These are phyloP conservation scores for Ustilago tritici DNA, from an alignment of 1,284 basidiomycete species.

Conservation along the genomic window DNA sequence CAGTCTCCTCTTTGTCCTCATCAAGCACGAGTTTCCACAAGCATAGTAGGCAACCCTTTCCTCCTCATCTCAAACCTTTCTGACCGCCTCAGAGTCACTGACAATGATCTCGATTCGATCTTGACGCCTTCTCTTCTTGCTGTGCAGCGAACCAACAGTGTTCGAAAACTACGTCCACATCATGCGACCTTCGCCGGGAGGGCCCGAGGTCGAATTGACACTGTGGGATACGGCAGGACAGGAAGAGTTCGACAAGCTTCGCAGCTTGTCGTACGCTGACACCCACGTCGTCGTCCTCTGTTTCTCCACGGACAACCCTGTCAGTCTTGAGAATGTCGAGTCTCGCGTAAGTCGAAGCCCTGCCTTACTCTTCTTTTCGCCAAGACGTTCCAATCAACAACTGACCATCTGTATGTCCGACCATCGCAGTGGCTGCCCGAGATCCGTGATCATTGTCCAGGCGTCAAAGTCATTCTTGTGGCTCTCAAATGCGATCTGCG, in stretches of 20 bases:
- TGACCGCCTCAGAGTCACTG: neutral
- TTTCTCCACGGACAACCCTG: conserved; percentile 72
- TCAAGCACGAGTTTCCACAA: conserved; percentile 56
- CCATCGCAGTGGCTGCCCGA: conserved; percentile 83
- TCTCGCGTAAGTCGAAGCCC: conserved; percentile 76
- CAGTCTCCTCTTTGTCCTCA: conserved; percentile 40
- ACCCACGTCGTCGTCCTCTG: conserved; percentile 77
- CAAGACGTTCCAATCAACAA: neutral
- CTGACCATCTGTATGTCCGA: neutral
- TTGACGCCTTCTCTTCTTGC: neutral
- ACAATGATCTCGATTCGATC: neutral
- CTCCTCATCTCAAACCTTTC: neutral
- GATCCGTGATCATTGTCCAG: conserved; percentile 85
- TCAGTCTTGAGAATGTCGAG: conserved; percentile 85
- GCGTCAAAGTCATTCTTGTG: conserved; percentile 80
- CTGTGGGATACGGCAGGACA: conserved; percentile 98
- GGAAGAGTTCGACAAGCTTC: conserved; percentile 92
- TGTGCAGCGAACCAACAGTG: conserved; percentile 65
- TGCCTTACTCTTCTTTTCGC: conserved; percentile 2
- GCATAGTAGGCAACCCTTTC: conserved; percentile 28
- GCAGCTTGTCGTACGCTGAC: conserved; percentile 91
- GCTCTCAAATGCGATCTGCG: conserved; percentile 92
- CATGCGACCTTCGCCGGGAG: conserved; percentile 72
- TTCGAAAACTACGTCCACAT: conserved; percentile 86
- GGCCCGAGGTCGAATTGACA: conserved; percentile 85